Conservation (phyloP, 2,329 filamentous ascomycete genomes). For the Cladobotryum protrusum region DNA sequence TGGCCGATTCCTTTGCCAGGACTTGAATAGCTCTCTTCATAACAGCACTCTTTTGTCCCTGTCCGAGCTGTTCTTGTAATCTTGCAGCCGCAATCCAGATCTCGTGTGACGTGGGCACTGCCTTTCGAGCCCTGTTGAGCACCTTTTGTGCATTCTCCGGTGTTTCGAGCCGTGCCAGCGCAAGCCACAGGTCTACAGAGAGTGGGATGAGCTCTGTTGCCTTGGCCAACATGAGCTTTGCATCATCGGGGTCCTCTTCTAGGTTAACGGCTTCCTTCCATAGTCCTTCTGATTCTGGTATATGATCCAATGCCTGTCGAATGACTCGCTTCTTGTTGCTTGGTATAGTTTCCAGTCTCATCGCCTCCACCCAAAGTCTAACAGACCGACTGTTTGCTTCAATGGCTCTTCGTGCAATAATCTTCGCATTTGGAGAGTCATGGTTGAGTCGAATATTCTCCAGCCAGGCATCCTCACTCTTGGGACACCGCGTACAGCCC, state of each 20-base stretch:
- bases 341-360: conserved; percentile 78
- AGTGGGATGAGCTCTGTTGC: conserved; percentile 92
- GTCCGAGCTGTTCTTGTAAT: conserved; percentile 80
- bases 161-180: conserved; percentile 80
- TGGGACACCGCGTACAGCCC: conserved; percentile 85
- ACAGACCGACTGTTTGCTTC: conserved; percentile 87
- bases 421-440: conserved; percentile 85
- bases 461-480: conserved; percentile 91
- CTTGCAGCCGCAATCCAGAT: conserved; percentile 95
- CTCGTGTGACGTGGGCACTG: conserved; percentile 85
- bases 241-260: conserved; percentile 84
- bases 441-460: conserved; percentile 87
- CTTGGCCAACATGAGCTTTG: conserved; percentile 81
- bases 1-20: conserved; percentile 83
- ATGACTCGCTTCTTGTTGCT: conserved; percentile 89
- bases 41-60: conserved; percentile 73
- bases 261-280: conserved; percentile 98
- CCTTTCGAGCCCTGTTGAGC: conserved; percentile 89
- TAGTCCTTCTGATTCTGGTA: conserved; percentile 89
- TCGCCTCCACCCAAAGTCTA: conserved; percentile 88
- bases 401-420: conserved; percentile 90
- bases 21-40: conserved; percentile 92
- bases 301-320: conserved; percentile 82
- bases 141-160: conserved; percentile 92
- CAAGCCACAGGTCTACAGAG: conserved; percentile 92